Evolutionary conservation across 1,139 yeast genomes (phyloP).

Genomic region (Pichia sp.): DNA sequence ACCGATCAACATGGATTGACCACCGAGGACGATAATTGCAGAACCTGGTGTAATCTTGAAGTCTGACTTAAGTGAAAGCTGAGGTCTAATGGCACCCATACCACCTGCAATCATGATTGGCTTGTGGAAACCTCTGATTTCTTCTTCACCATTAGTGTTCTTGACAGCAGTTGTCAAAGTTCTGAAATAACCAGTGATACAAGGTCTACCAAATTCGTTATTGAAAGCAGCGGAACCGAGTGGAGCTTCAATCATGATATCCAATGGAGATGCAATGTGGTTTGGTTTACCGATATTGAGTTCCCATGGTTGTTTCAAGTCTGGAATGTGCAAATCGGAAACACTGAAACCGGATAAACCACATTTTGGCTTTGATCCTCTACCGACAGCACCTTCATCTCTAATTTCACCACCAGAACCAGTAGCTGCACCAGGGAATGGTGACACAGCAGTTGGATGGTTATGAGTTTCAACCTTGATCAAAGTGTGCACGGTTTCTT

Average conservation of each 20-base stretch:
- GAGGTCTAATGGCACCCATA: constrained; percentile 93
- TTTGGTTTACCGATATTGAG: constrained; percentile 77
- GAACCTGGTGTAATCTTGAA: constrained; percentile 89
- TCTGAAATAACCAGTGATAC: constrained; percentile 94
- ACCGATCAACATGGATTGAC: constrained; percentile 98
- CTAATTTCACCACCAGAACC: constrained; percentile 99
- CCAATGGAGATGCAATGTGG: constrained; percentile 89
- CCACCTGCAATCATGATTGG: constrained; percentile 99
- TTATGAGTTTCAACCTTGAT: constrained; percentile 98
- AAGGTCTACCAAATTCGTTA: constrained; percentile 98
- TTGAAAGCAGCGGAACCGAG: constrained; percentile 97
- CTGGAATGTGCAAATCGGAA: constrained; percentile 84
- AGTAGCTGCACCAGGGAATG: constrained; percentile 99
- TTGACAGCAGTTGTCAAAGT: constrained; percentile 77
- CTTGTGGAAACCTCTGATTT: constrained; percentile 94
- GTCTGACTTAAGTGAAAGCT: constrained; percentile 74
- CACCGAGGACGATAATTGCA: constrained; percentile 89
- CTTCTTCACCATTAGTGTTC: constrained; percentile 55
- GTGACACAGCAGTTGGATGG: constrained; percentile 99
- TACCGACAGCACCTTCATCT: constrained; percentile 99
- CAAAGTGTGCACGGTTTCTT: constrained; percentile 80
- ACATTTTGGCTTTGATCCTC: constrained; percentile 96
- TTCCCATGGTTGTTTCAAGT: constrained; percentile 92
- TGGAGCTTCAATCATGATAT: constrained; percentile 97
- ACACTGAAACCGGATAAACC: constrained; percentile 93